A percentile compares a stretch with the other conserved stretches of the same genome.
phyloP scores from a whole-genome alignment of 2,329 filamentous ascomycete species.

The Xylariomycetidae sp. region DNA sequence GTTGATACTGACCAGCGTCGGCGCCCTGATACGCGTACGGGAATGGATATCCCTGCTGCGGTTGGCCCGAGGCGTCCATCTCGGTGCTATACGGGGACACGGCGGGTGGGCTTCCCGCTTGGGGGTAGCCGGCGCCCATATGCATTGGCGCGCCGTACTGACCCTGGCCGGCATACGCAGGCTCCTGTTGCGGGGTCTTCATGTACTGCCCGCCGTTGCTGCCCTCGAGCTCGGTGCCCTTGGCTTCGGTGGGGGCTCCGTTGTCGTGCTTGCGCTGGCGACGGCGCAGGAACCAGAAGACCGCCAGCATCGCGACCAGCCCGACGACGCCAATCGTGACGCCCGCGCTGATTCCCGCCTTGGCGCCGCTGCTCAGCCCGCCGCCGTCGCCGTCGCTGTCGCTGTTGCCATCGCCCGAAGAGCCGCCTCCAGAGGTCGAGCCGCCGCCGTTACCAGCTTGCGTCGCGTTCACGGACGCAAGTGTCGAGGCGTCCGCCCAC shows the following conservation, averaged over 20 bases:
- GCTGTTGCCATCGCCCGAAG: constrained; percentile 3
- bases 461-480: constrained; percentile 21
- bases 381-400: constrained; percentile 1
- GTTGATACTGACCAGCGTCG: too few relatives aligned
- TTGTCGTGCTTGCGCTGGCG: constrained; percentile 16
- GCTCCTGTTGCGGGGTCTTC: too few relatives aligned
- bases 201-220: too few relatives aligned
- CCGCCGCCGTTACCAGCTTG: constrained; percentile 1
- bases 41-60: too few relatives aligned
- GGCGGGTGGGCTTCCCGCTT: too few relatives aligned
- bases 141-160: too few relatives aligned
- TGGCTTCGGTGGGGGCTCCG: constrained; percentile 4
- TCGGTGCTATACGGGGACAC: too few relatives aligned
- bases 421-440: neutral
- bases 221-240: too few relatives aligned
- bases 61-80: too few relatives aligned
- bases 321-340: constrained; percentile 27
- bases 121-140: too few relatives aligned
- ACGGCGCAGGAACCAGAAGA: constrained; percentile 21
- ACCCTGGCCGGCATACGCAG: too few relatives aligned
- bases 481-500: constrained; percentile 24
- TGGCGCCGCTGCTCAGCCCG: constrained; percentile 29
- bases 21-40: too few relatives aligned
- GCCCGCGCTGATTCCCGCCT: constrained; percentile 30
- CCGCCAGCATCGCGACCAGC: constrained; percentile 21